Base-by-base conservation (phyloP, 2,329 filamentous ascomycete species). In the Hansfordia pulvinata region DNA sequence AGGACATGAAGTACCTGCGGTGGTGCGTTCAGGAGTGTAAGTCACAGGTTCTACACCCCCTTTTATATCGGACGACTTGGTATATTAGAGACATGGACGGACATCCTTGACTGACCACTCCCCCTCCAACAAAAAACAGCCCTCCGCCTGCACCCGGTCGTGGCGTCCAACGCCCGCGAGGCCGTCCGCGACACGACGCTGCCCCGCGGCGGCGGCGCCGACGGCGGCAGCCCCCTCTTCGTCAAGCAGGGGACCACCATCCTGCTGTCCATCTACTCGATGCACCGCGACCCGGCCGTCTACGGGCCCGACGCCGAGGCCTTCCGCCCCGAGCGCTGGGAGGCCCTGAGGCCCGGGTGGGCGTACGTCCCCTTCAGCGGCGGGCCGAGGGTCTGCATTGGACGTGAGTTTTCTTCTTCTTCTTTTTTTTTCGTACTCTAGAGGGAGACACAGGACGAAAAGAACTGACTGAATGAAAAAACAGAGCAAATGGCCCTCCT, bases 1-100 rank as follows among this genome's bases (percentile, higher is more conserved):
- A 80, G 52, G 59, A 61, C 20, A 79, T 81, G 75, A 73, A 71
- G 35, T 81, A 77, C 41, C 58, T 77, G 4, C 38, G 35, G 62
- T 28, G 33, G 36, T 31, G 28, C 5, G 20, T 40, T 8, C 32
- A 39, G 15, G 38, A 37, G 32, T n/a, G n/a, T n/a, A n/a, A n/a
- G n/a, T n/a, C n/a, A n/a, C n/a, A n/a, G n/a, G n/a, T n/a, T n/a
- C n/a, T n/a, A n/a, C n/a, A n/a, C n/a, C n/a, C n/a, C n/a, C n/a
- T n/a, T n/a, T n/a, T n/a, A n/a, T n/a, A n/a, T n/a, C n/a, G n/a
- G n/a, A n/a, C n/a, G n/a, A n/a, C n/a, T n/a, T n/a, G n/a, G n/a
- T n/a, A n/a, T n/a, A n/a, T n/a, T n/a, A n/a, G n/a, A n/a, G n/a
- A n/a, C n/a, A n/a, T n/a, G n/a, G n/a, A n/a, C n/a, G n/a, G n/a